Evolutionary conservation across 345 rosid genomes (phyloP).

Genomic region (Rhodomyrtus tomentosa): DNA sequence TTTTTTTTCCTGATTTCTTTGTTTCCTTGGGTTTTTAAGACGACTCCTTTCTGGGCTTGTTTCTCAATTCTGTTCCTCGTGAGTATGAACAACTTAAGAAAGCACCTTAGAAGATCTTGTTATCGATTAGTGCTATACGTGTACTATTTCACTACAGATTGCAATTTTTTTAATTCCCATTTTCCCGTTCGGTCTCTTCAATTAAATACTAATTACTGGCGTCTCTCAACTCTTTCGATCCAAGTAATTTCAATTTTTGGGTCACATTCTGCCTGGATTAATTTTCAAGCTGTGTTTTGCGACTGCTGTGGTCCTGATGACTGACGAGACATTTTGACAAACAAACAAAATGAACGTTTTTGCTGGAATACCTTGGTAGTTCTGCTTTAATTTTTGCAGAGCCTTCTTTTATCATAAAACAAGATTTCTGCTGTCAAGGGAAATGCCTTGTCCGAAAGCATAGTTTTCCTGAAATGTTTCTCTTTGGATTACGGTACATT

Average conservation of each 20-base stretch:
- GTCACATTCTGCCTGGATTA: neutral
- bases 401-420: neutral
- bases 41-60: neutral
- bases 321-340: neutral
- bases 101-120: neutral
- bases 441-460: neutral
- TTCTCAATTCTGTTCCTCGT: neutral
- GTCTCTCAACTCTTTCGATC: too few species aligned
- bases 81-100: neutral
- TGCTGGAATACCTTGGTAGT: neutral
- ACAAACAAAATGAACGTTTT: neutral
- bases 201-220: too few species aligned
- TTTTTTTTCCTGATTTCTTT: neutral
- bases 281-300: neutral
- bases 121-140: neutral
- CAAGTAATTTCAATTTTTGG: neutral
- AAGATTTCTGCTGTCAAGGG: neutral
- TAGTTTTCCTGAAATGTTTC: neutral
- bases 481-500: neutral
- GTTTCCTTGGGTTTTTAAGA: neutral
- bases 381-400: neutral
- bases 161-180: neutral
- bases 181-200: neutral
- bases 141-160: neutral
- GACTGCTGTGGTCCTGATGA: neutral